A percentile compares a stretch with the other conserved stretches of the same genome.
These are phyloP conservation scores for Lithospermum erythrorhizon DNA, from an alignment of 257 asterid genomes.

Conservation along the genomic window DNA sequence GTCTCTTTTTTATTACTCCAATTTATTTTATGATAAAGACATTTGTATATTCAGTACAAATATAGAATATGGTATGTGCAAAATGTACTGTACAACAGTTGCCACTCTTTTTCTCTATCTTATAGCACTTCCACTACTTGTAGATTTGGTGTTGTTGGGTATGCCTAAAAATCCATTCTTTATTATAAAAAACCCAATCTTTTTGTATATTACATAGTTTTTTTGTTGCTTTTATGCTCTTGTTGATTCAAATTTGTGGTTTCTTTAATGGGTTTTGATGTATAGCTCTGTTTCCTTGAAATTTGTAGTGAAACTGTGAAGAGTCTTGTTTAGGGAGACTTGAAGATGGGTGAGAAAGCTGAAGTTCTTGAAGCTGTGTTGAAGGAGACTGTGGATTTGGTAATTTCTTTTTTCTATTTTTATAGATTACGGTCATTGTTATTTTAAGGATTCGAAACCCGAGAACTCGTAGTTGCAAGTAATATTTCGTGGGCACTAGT, in stretches of 20 bases:
- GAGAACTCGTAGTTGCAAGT: too few species aligned
- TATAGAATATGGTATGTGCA: background rate
- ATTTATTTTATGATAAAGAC: too few species aligned
- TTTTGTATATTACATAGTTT: conserved; percentile 6
- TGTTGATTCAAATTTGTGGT: conserved; percentile 5
- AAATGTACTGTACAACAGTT: conserved; percentile 37
- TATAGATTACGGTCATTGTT: too few species aligned
- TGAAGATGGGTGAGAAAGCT: conserved; percentile 77
- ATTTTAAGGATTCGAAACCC: too few species aligned
- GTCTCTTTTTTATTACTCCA: background rate
- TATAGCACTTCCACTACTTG: conserved; percentile 36
- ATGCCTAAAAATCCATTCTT: conserved; percentile 15
- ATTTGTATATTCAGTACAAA: background rate
- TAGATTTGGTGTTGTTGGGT: conserved; percentile 59
- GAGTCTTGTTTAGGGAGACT: conserved; percentile 1
- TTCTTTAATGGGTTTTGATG: conserved; percentile 28
- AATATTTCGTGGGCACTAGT: too few species aligned
- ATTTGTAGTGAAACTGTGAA: background rate
- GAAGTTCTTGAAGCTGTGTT: conserved; percentile 91
- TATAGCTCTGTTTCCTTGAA: background rate
- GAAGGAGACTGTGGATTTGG: conserved; percentile 98
- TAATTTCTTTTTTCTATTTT: too few species aligned
- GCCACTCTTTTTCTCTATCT: conserved; percentile 24
- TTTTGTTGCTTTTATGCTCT: conserved; percentile 10
- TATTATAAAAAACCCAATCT: conserved; percentile 17